Percentiles rank a stretch among this genome's conserved stretches.
Evolutionary conservation across 2,329 filamentous ascomycete species (phyloP).

Genomic region (Xylaria sp.): DNA sequence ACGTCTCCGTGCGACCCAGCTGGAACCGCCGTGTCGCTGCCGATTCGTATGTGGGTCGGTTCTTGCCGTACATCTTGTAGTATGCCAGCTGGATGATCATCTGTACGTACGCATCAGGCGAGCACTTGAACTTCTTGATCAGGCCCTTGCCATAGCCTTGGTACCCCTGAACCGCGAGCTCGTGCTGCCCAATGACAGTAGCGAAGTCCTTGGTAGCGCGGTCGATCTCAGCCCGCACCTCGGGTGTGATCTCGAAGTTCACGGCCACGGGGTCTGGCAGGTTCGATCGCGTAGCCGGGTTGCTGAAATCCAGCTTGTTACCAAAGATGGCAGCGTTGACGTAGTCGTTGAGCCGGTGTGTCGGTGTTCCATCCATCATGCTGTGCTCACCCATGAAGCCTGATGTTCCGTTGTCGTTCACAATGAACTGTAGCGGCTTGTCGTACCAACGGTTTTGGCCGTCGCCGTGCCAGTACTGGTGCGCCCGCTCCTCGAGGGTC

Average conservation of each 20-base stretch:
- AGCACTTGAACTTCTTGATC: conserved; percentile 99
- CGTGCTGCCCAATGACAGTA: conserved; percentile 83
- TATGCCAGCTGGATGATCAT: conserved; percentile 99
- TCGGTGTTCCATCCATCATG: conserved; percentile 99
- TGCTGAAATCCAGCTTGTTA: conserved; percentile 91
- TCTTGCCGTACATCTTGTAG: conserved; percentile 99
- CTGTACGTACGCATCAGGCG: conserved; percentile 96
- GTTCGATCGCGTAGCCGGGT: conserved; percentile 79
- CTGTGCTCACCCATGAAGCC: conserved; percentile 99
- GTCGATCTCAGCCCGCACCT: conserved; percentile 81
- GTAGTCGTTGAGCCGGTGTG: conserved; percentile 95
- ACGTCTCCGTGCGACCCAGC: conserved; percentile 95
- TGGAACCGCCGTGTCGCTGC: conserved; percentile 96
- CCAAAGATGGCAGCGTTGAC: conserved; percentile 91
- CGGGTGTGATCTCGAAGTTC: conserved; percentile 79
- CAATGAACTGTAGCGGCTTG: conserved; percentile 96
- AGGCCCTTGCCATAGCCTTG: conserved; percentile 97
- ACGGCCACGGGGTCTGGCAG: conserved; percentile 83
- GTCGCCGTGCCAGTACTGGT: conserved; percentile 98
- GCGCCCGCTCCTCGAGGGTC: conserved; percentile 93
- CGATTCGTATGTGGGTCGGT: conserved; percentile 96
- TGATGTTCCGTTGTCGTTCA: conserved; percentile 97
- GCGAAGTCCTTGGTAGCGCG: conserved; percentile 82
- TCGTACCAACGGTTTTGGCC: conserved; percentile 97
- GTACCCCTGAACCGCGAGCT: conserved; percentile 93